A percentile compares a stretch with the other conserved stretches of the same genome.
These are phyloP conservation scores for Paspalum notatum DNA, from an alignment of 176 grass and related monocot genomes.

Conservation along the genomic window DNA sequence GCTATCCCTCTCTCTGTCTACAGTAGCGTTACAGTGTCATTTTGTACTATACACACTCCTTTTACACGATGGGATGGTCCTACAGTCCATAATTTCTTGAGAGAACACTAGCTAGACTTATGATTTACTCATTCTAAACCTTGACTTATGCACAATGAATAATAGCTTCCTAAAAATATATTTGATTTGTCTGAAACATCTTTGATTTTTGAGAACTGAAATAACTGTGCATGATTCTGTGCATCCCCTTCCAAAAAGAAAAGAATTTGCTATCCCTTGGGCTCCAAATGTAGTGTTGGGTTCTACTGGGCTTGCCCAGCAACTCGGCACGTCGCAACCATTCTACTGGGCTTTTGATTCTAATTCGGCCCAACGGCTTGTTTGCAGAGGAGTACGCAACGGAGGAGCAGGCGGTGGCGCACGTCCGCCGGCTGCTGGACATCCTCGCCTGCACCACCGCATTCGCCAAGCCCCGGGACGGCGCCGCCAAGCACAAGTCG, in stretches of 20 bases:
- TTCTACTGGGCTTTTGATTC: background rate
- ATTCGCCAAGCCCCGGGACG: constrained; percentile 71
- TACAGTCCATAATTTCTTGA: background rate
- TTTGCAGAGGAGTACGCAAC: constrained; percentile 79
- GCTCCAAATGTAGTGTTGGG: background rate
- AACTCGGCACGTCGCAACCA: background rate
- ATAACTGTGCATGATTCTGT: background rate
- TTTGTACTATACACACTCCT: too few species aligned
- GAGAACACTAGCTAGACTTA: background rate
- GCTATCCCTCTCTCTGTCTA: too few species aligned
- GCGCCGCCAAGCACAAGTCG: constrained; percentile 47
- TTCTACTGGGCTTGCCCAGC: background rate
- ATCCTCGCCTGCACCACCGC: constrained; percentile 86
- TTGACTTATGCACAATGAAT: background rate
- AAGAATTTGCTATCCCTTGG: background rate
- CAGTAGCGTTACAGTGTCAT: too few species aligned
- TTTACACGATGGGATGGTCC: too few species aligned
- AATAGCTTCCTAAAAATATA: background rate
- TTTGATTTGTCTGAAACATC: background rate
- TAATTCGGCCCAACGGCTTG: constrained; percentile 20
- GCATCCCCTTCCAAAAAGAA: background rate
- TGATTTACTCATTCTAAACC: background rate
- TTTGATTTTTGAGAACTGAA: background rate
- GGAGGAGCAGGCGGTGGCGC: constrained; percentile 70
- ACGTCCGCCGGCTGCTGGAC: constrained; percentile 90